Evolutionary conservation across 2,329 filamentous ascomycete species (phyloP).

Genomic region (Ophidiomyces ophidiicola): DNA sequence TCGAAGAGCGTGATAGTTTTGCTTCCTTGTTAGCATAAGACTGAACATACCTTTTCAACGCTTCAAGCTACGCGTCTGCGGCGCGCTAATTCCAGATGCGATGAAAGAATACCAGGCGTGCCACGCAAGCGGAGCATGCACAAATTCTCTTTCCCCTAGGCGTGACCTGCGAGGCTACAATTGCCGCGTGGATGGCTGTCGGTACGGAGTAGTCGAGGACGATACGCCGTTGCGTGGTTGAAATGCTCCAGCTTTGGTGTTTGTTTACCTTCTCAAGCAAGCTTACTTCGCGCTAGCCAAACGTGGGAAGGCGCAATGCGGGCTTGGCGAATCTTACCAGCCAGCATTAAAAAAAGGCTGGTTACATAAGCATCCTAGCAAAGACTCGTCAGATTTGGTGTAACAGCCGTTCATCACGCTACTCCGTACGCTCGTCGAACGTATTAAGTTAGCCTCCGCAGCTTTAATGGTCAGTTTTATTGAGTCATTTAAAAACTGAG

Average conservation of each 20-base stretch:
- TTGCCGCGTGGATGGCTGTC: not conserved
- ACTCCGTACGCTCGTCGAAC: no score
- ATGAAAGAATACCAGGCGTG: not conserved
- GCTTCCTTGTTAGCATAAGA: no score
- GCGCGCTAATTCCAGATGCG: not conserved
- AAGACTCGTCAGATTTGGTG: no score
- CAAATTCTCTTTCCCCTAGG: not conserved
- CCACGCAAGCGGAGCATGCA: not conserved
- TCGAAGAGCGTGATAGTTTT: not conserved
- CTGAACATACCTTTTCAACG: constrained; percentile 1
- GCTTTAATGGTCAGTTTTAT: no score
- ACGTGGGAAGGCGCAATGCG: constrained; percentile 1
- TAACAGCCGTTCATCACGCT: no score
- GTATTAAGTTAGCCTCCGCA: no score
- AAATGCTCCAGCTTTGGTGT: no score
- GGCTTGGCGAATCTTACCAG: no score
- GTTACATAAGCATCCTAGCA: no score
- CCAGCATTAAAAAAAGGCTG: no score
- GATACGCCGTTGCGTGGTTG: not conserved
- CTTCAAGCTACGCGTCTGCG: not conserved
- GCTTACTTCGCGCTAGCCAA: constrained; percentile 2
- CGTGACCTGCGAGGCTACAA: no score
- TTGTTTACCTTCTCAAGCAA: constrained; percentile 5
- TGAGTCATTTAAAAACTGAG: no score
- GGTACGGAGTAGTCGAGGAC: not conserved